A percentile compares a stretch with the other conserved stretches of the same genome.
These are phyloP conservation scores for Galeopsis tetrahit DNA, from an alignment of 257 asterid species.

Conservation along the genomic window DNA sequence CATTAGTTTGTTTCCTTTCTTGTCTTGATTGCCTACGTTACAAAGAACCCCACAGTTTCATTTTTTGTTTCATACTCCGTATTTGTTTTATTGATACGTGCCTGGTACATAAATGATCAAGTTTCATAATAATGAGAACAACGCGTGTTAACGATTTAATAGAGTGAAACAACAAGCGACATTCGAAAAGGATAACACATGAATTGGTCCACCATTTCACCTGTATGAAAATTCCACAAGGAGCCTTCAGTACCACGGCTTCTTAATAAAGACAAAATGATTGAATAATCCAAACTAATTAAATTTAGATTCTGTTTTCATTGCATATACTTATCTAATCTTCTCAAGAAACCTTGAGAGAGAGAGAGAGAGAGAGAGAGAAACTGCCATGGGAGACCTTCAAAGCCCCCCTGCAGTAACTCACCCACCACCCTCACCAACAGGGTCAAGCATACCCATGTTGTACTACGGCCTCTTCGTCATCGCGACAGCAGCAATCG, in stretches of 20 bases:
- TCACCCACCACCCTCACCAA: conserved; percentile 19
- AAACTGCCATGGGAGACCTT: conserved; percentile 40
- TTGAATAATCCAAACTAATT: conserved; percentile 1
- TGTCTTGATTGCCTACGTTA: conserved; percentile 15
- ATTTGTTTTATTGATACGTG: no score
- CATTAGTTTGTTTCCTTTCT: not conserved
- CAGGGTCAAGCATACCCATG: conserved; percentile 43
- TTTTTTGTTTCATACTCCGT: no score
- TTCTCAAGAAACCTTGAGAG: no score
- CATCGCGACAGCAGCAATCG: conserved; percentile 45
- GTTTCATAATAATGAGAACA: no score
- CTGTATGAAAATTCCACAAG: not conserved
- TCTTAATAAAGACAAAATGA: not conserved
- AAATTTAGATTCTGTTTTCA: not conserved
- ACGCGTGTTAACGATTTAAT: no score
- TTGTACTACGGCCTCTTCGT: conserved; percentile 56
- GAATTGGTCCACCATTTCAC: no score
- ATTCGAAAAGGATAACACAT: no score
- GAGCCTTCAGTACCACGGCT: not conserved
- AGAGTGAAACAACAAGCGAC: no score
- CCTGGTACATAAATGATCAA: no score
- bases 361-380: not conserved
- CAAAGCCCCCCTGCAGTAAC: conserved; percentile 21
- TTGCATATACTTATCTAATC: not conserved
- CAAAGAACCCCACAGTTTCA: not conserved